Conservation (phyloP, 306 rosid species). For the Dryas drummondii region DNA sequence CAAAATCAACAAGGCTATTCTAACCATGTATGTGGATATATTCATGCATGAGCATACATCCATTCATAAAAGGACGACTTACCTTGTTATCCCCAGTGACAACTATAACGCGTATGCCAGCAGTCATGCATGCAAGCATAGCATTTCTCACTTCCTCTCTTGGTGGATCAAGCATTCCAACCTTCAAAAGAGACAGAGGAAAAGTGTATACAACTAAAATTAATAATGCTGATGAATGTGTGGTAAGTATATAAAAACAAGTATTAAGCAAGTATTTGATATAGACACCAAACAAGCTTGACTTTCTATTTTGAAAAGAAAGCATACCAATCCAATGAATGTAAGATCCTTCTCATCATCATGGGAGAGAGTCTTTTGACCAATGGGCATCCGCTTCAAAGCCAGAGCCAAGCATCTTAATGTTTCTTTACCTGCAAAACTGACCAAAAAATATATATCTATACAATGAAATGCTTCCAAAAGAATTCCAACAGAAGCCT, state of each 20-base stretch:
- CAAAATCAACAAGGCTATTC: conserved; percentile 31
- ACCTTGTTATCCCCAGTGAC: conserved; percentile 99
- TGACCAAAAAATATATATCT: conserved; percentile 45
- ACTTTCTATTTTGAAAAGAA: conserved; percentile 45
- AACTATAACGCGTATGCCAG: conserved; percentile 99
- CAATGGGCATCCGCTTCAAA: conserved; percentile 77
- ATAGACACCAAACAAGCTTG: conserved; percentile 24
- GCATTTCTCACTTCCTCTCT: conserved; percentile 97
- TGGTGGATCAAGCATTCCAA: conserved; percentile 99
- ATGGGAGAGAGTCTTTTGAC: conserved; percentile 55
- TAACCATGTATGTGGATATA: not conserved
- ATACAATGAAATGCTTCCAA: conserved; percentile 14
- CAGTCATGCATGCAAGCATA: conserved; percentile 91
- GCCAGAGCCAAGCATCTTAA: conserved; percentile 96
- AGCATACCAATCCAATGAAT: conserved; percentile 99
- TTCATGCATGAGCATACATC: not conserved
- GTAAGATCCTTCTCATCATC: conserved; percentile 90
- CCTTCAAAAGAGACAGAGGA: conserved; percentile 44
- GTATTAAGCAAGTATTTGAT: conserved; percentile 10
- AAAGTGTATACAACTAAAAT: conserved; percentile 12
- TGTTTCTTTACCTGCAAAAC: conserved; percentile 96
- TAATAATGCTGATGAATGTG: not conserved
- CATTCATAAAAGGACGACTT: conserved; percentile 10
- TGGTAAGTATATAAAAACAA: not conserved
- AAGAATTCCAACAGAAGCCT: not conserved